These are phyloP conservation scores for Mortierella sp. DNA, from an alignment of 371 early-diverging fungal genomes.

Conservation along the genomic window DNA sequence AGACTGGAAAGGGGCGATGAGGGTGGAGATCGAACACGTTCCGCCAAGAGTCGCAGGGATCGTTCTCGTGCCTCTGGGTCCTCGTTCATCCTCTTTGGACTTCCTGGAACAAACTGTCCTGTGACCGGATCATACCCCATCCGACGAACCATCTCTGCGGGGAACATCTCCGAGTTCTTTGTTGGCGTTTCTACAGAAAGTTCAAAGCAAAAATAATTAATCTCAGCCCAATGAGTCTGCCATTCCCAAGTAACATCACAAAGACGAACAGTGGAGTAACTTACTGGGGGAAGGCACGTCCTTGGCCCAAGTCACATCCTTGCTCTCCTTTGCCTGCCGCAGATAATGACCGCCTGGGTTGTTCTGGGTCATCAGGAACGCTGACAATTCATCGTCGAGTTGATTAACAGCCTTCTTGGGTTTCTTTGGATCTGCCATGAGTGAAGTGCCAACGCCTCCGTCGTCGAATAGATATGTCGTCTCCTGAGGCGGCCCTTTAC, in stretches of 20 bases:
- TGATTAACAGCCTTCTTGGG: slow-evolving; percentile 9
- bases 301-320: slow-evolving; percentile 48
- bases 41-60: slow-evolving; percentile 47
- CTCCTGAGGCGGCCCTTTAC: background rate
- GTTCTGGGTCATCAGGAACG: slow-evolving; percentile 53
- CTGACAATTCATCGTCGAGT: slow-evolving; percentile 20
- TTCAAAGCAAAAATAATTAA: background rate
- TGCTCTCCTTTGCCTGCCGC: slow-evolving; percentile 48
- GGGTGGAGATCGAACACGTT: slow-evolving; percentile 49
- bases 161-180: slow-evolving; percentile 37
- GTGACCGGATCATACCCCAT: slow-evolving; percentile 57
- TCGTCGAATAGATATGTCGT: slow-evolving; percentile 53
- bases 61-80: slow-evolving; percentile 55
- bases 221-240: background rate
- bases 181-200: slow-evolving; percentile 39
- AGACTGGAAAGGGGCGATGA: slow-evolving; percentile 11
- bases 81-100: slow-evolving; percentile 45
- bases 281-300: slow-evolving; percentile 55
- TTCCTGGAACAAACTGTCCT: slow-evolving; percentile 53
- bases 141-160: slow-evolving; percentile 51
- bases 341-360: slow-evolving; percentile 53
- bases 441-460: slow-evolving; percentile 37
- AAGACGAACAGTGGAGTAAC: background rate
- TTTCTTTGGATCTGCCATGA: slow-evolving; percentile 19
- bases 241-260: background rate